Conservation (phyloP, 352 stramenopile genomes). For the Pythium aquatile region DNA sequence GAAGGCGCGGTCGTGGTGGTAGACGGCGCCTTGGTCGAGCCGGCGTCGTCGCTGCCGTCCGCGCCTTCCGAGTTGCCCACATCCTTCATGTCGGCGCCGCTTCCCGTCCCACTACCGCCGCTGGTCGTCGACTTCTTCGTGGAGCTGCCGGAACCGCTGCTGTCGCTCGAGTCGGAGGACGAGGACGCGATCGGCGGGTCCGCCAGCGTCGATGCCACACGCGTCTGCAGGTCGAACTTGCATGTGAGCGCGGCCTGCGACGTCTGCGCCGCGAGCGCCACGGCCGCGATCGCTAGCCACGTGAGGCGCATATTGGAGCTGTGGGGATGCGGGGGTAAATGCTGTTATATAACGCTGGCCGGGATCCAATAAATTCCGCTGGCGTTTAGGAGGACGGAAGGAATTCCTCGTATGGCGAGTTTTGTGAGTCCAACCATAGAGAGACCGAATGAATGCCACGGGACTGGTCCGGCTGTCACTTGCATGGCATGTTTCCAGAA, state of each 20-base stretch:
- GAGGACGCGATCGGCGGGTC: slow-evolving; percentile 50
- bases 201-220: slow-evolving; percentile 56
- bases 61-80: slow-evolving; percentile 23
- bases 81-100: slow-evolving; percentile 14
- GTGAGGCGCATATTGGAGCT: slow-evolving; percentile 23
- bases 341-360: slow-evolving; percentile 3
- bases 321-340: slow-evolving; percentile 1
- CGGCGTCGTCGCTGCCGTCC: slow-evolving; percentile 26
- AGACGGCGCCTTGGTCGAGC: slow-evolving; percentile 21
- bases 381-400: slow-evolving; percentile 6
- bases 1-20: slow-evolving; percentile 28
- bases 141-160: slow-evolving; percentile 22
- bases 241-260: slow-evolving; percentile 42
- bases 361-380: background rate
- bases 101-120: slow-evolving; percentile 18
- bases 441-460: background rate
- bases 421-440: no score
- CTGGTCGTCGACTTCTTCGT: slow-evolving; percentile 29
- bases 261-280: slow-evolving; percentile 24
- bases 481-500: slow-evolving; percentile 4
- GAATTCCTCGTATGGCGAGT: slow-evolving; percentile 6
- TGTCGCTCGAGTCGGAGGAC: slow-evolving; percentile 23
- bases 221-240: slow-evolving; percentile 58
- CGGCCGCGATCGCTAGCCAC: slow-evolving; percentile 27
- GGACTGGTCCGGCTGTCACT: background rate